A percentile compares a stretch with the other conserved stretches of the same genome.
Evolutionary conservation across 1,284 basidiomycete species (phyloP).

Genomic region (Schizopora paradoxa): DNA sequence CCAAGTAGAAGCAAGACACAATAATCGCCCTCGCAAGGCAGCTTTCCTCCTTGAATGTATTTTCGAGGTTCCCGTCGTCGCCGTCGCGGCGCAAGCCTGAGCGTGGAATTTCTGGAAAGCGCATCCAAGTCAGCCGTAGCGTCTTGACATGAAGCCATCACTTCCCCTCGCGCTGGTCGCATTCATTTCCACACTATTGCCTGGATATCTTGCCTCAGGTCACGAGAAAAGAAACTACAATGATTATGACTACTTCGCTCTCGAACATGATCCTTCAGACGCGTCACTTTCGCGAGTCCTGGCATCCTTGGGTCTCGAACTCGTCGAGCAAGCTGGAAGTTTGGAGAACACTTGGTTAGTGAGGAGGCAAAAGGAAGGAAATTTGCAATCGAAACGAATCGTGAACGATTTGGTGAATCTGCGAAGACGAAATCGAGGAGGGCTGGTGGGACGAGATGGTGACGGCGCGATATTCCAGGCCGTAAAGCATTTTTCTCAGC

Average conservation of each 20-base stretch:
- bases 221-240: constrained; percentile 56
- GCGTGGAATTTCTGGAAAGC: too few relatives aligned
- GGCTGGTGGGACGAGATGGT: constrained; percentile 20
- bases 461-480: constrained; percentile 40
- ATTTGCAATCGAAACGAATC: constrained; percentile 46
- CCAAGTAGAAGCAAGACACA: too few relatives aligned
- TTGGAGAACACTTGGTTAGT: constrained; percentile 83
- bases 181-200: constrained; percentile 7
- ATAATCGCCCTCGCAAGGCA: too few relatives aligned
- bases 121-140: too few relatives aligned
- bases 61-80: too few relatives aligned
- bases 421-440: constrained; percentile 25
- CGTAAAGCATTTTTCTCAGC: constrained; percentile 52
- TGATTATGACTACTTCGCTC: constrained; percentile 87
- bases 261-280: constrained; percentile 62
- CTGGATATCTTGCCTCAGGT: constrained; percentile 12
- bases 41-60: too few relatives aligned
- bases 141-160: constrained; percentile 5
- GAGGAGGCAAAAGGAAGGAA: constrained; percentile 43
- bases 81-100: too few relatives aligned
- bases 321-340: constrained; percentile 87
- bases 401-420: constrained; percentile 29
- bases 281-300: constrained; percentile 57
- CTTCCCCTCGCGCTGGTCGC: constrained; percentile 18
- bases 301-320: constrained; percentile 66